Evolutionary conservation across 2,329 filamentous ascomycete species (phyloP), one percentile per base, ranked within the genome.

Genomic region (Colletotrichum musae): DNA sequence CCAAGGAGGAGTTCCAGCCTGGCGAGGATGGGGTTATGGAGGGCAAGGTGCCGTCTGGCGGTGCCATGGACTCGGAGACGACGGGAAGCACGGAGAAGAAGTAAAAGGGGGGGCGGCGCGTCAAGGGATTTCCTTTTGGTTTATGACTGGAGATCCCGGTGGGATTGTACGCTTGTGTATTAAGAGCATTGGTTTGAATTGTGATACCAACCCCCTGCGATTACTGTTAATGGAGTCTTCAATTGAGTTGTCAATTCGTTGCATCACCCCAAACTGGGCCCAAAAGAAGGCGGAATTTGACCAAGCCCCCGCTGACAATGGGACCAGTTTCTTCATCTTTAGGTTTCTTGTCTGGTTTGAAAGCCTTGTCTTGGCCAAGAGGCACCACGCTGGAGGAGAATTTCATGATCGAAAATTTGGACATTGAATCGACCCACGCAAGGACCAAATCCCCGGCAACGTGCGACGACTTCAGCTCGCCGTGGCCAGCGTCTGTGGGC

Each of bases 1-100:
- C 77, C 60, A 74, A 78, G 71, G 71, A 73, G 54, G 71, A 69
- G 65, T 74, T 68, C 32, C 68, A 71, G 60, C 68, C 70, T 4
- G 70, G 64, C 1, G 62, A 63, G 18, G 69, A 72, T 7, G 68
- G 56, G 0, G 53, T 69, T 21, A 69, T 72, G 68, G 70, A 68
- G 64, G 68, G 68, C 0, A 68, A 68, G 48, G 26, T 59, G 39
- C 57, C 58, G 24, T 32, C 28, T 7, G 47, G 43, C 2, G 47
- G 43, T 2, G 45, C 51, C 10, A 26, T 48, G 3, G 68, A 70
- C 15, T 63, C 64, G 9, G 64, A 64, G 64, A 63, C 63, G 6
- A 70, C 68, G 18, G 64, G 52, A 2, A 70, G 64, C n/a, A 53
- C 47, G 12, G 68, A 68, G 12, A 70, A 70, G 64, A 70, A 70